These are phyloP conservation scores for Massarina eburnea DNA, from an alignment of 2,329 filamentous ascomycete species.

Conservation along the genomic window DNA sequence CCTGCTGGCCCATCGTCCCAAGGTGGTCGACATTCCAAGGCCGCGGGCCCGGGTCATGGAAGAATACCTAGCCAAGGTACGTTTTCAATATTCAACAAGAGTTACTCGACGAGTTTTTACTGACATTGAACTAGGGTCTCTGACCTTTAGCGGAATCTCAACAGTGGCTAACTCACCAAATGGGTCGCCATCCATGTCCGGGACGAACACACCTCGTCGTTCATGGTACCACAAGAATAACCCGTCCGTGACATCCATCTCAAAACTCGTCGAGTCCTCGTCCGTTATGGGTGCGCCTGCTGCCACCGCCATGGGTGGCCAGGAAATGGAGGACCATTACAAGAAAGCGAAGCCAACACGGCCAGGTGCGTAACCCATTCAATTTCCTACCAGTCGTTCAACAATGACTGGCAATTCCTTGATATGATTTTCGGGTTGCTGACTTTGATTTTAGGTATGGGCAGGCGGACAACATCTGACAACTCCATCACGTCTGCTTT, in stretches of 20 bases:
- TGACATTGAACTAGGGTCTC: background rate
- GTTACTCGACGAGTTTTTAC: too few relatives aligned
- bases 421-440: too few relatives aligned
- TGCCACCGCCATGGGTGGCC: slow-evolving; percentile 41
- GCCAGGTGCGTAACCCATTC: slow-evolving; percentile 42
- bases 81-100: too few relatives aligned
- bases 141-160: slow-evolving; percentile 33
- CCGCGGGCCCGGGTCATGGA: slow-evolving; percentile 18
- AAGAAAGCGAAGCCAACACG: slow-evolving; percentile 41
- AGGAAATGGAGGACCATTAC: slow-evolving; percentile 46
- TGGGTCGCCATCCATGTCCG: slow-evolving; percentile 45
- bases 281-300: slow-evolving; percentile 46
- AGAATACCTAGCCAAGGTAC: slow-evolving; percentile 29
- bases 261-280: slow-evolving; percentile 48
- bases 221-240: slow-evolving; percentile 43
- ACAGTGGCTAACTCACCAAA: slow-evolving; percentile 40
- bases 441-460: too few relatives aligned
- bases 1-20: too few relatives aligned
- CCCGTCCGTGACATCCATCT: slow-evolving; percentile 46
- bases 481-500: slow-evolving; percentile 39
- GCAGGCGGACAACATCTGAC: slow-evolving; percentile 29
- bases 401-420: too few relatives aligned
- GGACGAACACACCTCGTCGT: slow-evolving; percentile 41
- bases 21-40: slow-evolving; percentile 11
- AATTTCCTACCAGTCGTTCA: too few relatives aligned